Evolutionary conservation across 1,139 yeast genomes (phyloP), one percentile per base, ranked within the genome.

Genomic region (Pichia sp.): DNA sequence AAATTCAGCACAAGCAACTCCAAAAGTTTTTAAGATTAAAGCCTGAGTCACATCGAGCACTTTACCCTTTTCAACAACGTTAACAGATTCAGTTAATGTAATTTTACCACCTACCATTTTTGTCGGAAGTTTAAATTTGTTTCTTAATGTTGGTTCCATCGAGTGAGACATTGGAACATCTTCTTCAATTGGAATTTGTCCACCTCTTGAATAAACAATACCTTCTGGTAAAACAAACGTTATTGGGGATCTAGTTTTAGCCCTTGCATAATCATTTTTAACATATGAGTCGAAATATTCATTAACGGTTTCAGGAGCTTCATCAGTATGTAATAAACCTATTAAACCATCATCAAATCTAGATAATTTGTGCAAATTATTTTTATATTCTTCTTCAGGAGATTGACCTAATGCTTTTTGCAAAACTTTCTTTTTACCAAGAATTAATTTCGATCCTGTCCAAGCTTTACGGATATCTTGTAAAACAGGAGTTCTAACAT

Each of bases 161-260:
- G 97, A 87, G 63, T 92, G 98, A 11, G 95, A 83, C 87, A 92
- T 80, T 56, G 97, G 96, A 23, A 92, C 92, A 65, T 92, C 99
- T 56, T 92, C 97, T 62, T 89, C 97, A 27, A 65, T 69, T 30
- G 96, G 75, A 47, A 90, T 70, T 67, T 87, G 95, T 22, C 98
- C 98, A 57, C 97, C 99, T 64, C 96, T 81, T 16, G 97, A 87
- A 64, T 87, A 90, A 11, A 92, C 83, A 46, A 87, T 73, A 34
- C 99, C 99, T 48, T 75, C 89, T 30, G 98, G 97, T 42, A 92
- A 74, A 8, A 78, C 75, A 66, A 92, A 89, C 47, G 85, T 81
- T 54, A 90, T 69, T 46, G 97, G 95, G 4, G 96, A 76, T 57
- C 68, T 78, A 37, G 89, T 74, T 54, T 95, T 95, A 35, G 97